Conservation (phyloP, 2,329 filamentous ascomycete genomes). For the Verruconis gallopava region DNA sequence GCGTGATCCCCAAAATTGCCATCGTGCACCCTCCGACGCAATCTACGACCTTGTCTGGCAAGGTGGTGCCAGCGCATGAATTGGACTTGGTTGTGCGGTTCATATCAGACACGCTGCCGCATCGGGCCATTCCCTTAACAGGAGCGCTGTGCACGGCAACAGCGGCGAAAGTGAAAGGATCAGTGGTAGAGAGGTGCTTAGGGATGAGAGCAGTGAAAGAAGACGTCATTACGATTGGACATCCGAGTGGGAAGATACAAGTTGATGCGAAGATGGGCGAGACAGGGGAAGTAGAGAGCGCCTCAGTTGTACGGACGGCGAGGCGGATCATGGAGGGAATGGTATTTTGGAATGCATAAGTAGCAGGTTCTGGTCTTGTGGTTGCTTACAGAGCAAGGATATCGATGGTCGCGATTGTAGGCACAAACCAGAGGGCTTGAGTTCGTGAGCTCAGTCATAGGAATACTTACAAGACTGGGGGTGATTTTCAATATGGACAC, state of each 20-base stretch:
- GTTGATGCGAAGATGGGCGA: conserved; percentile 22
- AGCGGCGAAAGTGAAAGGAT: conserved; percentile 24
- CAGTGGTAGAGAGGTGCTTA: conserved; percentile 22
- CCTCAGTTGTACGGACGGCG: conserved; percentile 25
- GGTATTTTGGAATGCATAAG: conserved; percentile 15
- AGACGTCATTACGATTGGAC: conserved; percentile 25
- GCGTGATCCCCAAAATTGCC: conserved; percentile 52
- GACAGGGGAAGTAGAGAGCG: conserved; percentile 15
- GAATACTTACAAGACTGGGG: too few species aligned
- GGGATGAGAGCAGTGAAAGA: conserved; percentile 16
- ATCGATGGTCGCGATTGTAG: too few species aligned
- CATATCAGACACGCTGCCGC: conserved; percentile 31
- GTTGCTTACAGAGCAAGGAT: too few species aligned
- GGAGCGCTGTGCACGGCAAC: conserved; percentile 30
- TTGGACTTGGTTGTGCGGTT: conserved; percentile 30
- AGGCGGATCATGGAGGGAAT: conserved; percentile 25
- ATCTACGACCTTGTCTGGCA: conserved; percentile 26
- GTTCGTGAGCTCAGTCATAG: too few species aligned
- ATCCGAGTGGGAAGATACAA: conserved; percentile 25
- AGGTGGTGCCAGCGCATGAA: conserved; percentile 20
- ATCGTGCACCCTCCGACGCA: conserved; percentile 34
- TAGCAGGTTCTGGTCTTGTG: too few species aligned
- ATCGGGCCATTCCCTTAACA: conserved; percentile 31
- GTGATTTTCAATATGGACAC: too few species aligned
- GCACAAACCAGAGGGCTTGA: too few species aligned